Base-by-base conservation (phyloP, 2,329 filamentous ascomycete species). In the Alternaria dauci region DNA sequence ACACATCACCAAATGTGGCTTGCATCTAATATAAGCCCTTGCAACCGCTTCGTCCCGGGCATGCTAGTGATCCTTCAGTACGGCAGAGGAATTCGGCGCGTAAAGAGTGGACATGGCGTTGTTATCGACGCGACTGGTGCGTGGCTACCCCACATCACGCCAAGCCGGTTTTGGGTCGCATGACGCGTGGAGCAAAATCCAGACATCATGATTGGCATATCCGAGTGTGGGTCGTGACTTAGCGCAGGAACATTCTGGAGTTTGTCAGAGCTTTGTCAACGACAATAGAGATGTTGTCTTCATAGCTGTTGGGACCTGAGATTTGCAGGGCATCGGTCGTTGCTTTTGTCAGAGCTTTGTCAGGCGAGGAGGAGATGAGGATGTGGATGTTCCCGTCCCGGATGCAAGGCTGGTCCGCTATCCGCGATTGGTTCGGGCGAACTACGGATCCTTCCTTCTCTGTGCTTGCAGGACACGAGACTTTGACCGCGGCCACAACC, bases 81-180 rank as follows among this genome's bases (percentile, higher is more conserved):
- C 71, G 69, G 68, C 62, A 71, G 47, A 69, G 58, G 39, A 47
- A 28, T 52, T 71, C 71, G 69, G 68, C 61, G 55, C 34, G 48
- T 52, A 48, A 12, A 53, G 30, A 54, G 55, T 38, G 30, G 41
- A 56, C 30, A 53, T 30, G 5, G 8, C 36, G 38, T 28, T 25
- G 25, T 18, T 16, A 28, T 48, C 30, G 32, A 46, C 39, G 52
- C 44, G 25, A 51, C 25, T 38, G 44, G 44, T 56, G 52, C 36
- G 41, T 58, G 55, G 56, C 57, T 69, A 72, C 70, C 72, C 73
- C 71, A 73, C 73, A 70, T 52, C 39, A 32, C 25, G 63, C 66
- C 62, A 67, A 69, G 58, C 55, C 48, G 43, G 46, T 57, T 36
- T 59, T 20, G 47, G 47, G 39, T 56, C 39, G 28, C 32, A 65